These are phyloP conservation scores for Calonectria honghensis DNA, from an alignment of 2,329 filamentous ascomycete species.

Conservation along the genomic window DNA sequence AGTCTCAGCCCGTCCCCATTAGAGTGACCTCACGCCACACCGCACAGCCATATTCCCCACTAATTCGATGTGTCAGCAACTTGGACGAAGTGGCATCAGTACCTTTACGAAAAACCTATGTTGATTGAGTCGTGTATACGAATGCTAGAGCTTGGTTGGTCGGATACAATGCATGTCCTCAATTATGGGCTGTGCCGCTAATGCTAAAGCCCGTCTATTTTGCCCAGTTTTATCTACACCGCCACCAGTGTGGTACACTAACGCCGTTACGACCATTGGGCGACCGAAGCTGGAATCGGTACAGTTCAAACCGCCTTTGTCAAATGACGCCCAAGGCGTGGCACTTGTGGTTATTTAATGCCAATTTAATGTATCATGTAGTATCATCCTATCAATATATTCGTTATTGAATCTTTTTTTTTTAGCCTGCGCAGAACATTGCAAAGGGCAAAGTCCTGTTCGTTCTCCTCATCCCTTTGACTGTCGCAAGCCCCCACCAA, in stretches of 20 bases:
- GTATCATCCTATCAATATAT: no score
- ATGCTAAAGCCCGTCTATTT: not conserved
- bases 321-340: not conserved
- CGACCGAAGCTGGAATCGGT: not conserved
- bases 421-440: no score
- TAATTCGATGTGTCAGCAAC: not conserved
- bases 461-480: not conserved
- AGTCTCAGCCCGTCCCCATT: not conserved
- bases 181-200: not conserved
- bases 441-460: not conserved
- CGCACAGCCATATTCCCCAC: not conserved
- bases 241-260: not conserved
- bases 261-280: not conserved
- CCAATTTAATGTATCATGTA: not conserved
- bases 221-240: not conserved
- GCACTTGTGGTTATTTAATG: not conserved
- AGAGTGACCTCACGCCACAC: not conserved
- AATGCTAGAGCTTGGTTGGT: not conserved
- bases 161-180: not conserved
- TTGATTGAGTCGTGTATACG: not conserved
- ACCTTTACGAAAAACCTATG: not conserved
- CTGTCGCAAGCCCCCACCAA: no score
- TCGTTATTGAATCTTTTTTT: no score
- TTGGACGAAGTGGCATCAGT: not conserved
- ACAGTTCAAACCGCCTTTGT: not conserved